Conservation (phyloP, 2,329 filamentous ascomycete genomes). For the Epichloe typhina region DNA sequence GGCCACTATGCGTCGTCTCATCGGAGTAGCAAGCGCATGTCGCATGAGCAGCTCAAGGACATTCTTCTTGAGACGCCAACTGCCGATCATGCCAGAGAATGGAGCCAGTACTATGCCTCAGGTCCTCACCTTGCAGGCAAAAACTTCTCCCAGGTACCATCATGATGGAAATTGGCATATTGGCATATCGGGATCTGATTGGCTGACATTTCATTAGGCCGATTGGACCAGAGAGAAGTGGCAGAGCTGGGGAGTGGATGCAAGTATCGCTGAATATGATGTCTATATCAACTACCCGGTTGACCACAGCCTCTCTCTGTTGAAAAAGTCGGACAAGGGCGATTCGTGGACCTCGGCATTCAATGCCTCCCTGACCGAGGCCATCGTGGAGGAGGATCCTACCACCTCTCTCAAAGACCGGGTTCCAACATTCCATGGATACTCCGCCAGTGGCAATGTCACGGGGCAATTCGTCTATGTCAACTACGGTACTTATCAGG, state of each 20-base stretch:
- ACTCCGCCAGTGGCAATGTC: slow-evolving; percentile 84
- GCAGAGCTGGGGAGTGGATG: slow-evolving; percentile 55
- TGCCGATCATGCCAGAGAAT: slow-evolving; percentile 47
- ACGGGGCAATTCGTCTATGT: slow-evolving; percentile 78
- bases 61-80: slow-evolving; percentile 47
- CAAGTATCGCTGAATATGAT: slow-evolving; percentile 56
- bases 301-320: slow-evolving; percentile 54
- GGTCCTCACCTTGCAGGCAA: slow-evolving; percentile 66
- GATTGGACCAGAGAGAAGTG: slow-evolving; percentile 64
- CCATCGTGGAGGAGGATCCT: slow-evolving; percentile 69
- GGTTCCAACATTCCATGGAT: slow-evolving; percentile 87
- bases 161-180: background rate
- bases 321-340: slow-evolving; percentile 30
- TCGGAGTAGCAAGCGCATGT: slow-evolving; percentile 15
- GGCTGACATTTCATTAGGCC: slow-evolving; percentile 30
- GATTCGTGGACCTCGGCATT: slow-evolving; percentile 51
- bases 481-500: slow-evolving; percentile 78
- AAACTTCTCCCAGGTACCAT: slow-evolving; percentile 54
- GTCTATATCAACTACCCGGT: slow-evolving; percentile 67
- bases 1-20: slow-evolving; percentile 13
- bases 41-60: slow-evolving; percentile 37
- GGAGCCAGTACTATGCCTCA: slow-evolving; percentile 66
- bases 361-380: slow-evolving; percentile 71
- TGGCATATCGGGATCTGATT: too few species aligned
- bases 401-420: slow-evolving; percentile 60